phyloP scores from a whole-genome alignment of 2,329 filamentous ascomycete species.

The Myotisia sp. region DNA sequence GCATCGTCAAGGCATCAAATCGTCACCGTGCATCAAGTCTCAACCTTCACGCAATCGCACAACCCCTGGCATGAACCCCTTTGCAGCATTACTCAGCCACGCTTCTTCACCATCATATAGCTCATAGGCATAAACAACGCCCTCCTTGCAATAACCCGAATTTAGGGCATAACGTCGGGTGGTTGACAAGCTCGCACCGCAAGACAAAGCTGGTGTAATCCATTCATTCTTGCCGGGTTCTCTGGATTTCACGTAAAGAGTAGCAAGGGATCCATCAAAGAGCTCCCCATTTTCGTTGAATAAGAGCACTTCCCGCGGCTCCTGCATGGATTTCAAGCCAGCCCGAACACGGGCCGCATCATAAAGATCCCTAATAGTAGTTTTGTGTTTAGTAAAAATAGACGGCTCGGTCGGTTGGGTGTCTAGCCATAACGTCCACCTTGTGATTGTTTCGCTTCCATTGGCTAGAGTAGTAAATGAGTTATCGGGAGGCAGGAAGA shows the following conservation, averaged over 20 bases:
- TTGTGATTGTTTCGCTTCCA: conserved; percentile 7
- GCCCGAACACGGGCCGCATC: conserved; percentile 51
- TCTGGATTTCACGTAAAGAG: conserved; percentile 60
- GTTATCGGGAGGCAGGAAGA: conserved; percentile 5
- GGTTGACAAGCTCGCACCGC: conserved; percentile 70
- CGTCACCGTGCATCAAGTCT: too few species aligned
- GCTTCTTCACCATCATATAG: conserved; percentile 60
- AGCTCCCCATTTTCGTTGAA: conserved; percentile 51
- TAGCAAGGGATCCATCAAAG: conserved; percentile 77
- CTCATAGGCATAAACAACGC: conserved; percentile 43
- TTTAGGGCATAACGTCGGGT: conserved; percentile 72
- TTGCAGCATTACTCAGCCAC: conserved; percentile 79
- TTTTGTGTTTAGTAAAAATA: conserved; percentile 75
- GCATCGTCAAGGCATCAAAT: too few species aligned
- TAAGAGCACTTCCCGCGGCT: conserved; percentile 58
- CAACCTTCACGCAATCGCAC: conserved; percentile 8
- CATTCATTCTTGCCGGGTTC: conserved; percentile 37
- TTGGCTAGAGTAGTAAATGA: conserved; percentile 3
- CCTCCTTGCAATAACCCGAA: conserved; percentile 52
- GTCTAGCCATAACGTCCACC: conserved; percentile 43
- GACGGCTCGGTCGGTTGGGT: conserved; percentile 36
- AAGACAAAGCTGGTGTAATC: conserved; percentile 65
- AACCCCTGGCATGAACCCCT: conserved; percentile 52
- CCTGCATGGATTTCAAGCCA: conserved; percentile 33
- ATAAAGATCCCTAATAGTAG: conserved; percentile 59